Base-by-base conservation (phyloP, 176 grass and related monocot species). In the Calamus simplicifolius region DNA sequence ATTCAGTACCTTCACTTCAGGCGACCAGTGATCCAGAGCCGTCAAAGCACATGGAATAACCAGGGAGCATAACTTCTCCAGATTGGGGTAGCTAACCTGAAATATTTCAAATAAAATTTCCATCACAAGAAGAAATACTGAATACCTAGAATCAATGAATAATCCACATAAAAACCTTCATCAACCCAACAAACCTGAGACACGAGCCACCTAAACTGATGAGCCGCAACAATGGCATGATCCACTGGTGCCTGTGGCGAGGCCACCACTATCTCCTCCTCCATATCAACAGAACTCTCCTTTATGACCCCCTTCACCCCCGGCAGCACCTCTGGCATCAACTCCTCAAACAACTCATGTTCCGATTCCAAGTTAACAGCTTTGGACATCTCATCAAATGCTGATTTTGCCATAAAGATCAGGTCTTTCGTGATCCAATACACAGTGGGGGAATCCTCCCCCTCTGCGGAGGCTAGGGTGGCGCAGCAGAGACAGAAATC, bases 171-270 rank as follows among this genome's bases (percentile, higher is more conserved):
- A 63, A 67, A 57, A 26, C 19, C 16, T 16, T 29, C 17, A 48
- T 43, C 52, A 54, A 77, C 10, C 0, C 25, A n/a, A 61, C 70
- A 48, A 73, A 98, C 93, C 84, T 98, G 93, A 50, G 73, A 98
- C 27, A 92, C 29, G 43, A 98, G 68, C 93, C 93, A 92, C 56
- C 87, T 75, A 60, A 98, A 98, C 59, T 98, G 93, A 70, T 92
- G 75, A 7, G 84, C 83, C 3, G 87, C 81, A 0, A 92, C 72
- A 1, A 85, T 66, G 14, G 87, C 81, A 17, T 92, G 78, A 64
- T 73, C 81, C 63, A 85, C 89, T 25, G 87, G 84, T n/a, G 69
- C 69, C 72, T 73, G 85, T 14, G 18, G 54, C 27, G 80, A 68
- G 29, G 58, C 60, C 14, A 26, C 56, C 1, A 73, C 56, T 57